Evolutionary conservation across 2,329 filamentous ascomycete species (phyloP), one percentile per base, ranked within the genome.

Genomic region (Botrytis aclada): DNA sequence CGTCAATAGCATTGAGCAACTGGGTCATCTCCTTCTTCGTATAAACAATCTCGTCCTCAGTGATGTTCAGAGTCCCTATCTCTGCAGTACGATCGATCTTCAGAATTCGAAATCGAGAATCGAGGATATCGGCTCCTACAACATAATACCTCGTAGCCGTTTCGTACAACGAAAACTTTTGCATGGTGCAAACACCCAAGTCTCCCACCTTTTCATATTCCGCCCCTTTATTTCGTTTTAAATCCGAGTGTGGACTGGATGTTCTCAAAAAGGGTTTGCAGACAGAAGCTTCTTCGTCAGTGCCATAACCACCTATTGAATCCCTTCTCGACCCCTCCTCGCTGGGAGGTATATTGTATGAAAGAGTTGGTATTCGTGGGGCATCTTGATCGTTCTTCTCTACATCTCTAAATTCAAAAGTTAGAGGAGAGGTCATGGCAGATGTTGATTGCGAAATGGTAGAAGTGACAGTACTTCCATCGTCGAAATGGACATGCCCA

Each of bases 151-250:
- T 89, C 72, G 91, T 94, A 20, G 93, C 93, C 4, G 96, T 99
- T 84, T 99, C 96, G 82, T 99, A 98, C 34, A 99, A 84, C n/a
- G 93, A 96, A 82, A 97, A 98, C 80, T 96, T 97, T 85, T 98
- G 94, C 94, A 99, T 97, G 72, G 85, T 85, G 73, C 83, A 85
- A 62, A 87, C 82, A 2, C 84, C 84, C 71, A 86, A 83, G 72
- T 85, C 84, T 20, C 78, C 77, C 62, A 79, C 76, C 69, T 80
- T 81, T 58, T 79, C 80, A 72, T 81, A 79, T 70, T 74, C 77
- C 22, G 77, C 78, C 25, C 77, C 78, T 72, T 78, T 81, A 58
- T 77, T 80, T 63, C 77, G 76, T 70, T 77, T 79, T 67, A 75
- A 60, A 45, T 80, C 79, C 22, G 77, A 77, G 47, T 74, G 74